Percentiles rank a stretch among this genome's conserved stretches.
phyloP scores from a whole-genome alignment of 73 alveolate species.

The Uronychia setigera region DNA sequence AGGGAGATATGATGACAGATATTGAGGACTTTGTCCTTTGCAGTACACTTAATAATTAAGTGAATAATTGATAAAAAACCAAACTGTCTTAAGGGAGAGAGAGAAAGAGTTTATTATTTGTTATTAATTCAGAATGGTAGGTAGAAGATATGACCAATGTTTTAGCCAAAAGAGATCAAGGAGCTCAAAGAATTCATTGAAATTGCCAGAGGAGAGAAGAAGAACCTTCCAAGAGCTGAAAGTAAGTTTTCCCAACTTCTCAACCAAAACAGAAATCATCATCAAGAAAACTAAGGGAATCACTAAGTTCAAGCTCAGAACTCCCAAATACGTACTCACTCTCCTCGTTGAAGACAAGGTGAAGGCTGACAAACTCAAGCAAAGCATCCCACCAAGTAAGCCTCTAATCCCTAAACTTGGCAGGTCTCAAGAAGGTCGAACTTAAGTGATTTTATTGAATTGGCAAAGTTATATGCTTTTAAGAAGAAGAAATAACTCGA shows the following conservation, averaged over 20 bases:
- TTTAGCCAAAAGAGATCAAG: conserved; percentile 55
- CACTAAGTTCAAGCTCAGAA: conserved; percentile 79
- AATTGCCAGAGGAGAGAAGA: conserved; percentile 54
- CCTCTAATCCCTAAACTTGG: not conserved
- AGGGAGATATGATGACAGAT: no score
- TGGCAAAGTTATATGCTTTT: not conserved
- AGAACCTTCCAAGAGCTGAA: conserved; percentile 52
- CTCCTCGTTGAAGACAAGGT: conserved; percentile 75
- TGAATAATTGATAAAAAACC: no score
- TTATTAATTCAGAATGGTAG: conserved; percentile 23
- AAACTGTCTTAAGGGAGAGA: no score
- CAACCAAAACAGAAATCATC: conserved; percentile 20
- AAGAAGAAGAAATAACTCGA: not conserved
- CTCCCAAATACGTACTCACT: conserved; percentile 73
- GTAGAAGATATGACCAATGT: conserved; percentile 1
- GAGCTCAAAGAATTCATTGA: conserved; percentile 57
- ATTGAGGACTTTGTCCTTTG: no score
- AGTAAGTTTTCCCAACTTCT: conserved; percentile 16
- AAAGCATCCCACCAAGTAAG: conserved; percentile 71
- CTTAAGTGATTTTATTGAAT: not conserved
- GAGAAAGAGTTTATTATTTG: not conserved
- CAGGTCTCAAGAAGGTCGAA: conserved; percentile 36
- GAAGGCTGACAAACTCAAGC: conserved; percentile 77
- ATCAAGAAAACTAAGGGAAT: conserved; percentile 64
- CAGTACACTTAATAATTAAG: no score